Evolutionary conservation across 2,329 filamentous ascomycete species (phyloP).

Genomic region (Phialemonium atrogriseum): DNA sequence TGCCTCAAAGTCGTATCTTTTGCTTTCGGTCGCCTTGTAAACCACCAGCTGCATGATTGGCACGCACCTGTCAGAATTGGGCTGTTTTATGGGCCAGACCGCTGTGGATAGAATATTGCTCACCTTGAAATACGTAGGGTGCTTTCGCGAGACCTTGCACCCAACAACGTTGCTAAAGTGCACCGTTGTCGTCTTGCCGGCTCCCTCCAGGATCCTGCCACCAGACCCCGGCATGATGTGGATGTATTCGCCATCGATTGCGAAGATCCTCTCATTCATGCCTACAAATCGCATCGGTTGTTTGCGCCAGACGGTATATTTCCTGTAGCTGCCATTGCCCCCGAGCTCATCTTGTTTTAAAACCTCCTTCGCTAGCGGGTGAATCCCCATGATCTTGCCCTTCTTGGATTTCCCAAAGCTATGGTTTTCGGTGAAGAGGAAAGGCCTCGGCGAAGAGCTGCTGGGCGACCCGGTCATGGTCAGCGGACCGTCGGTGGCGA

Average conservation of each 20-base stretch:
- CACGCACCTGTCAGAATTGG: neutral
- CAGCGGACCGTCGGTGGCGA: slow-evolving; percentile 64
- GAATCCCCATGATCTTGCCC: slow-evolving; percentile 43
- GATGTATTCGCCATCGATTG: slow-evolving; percentile 79
- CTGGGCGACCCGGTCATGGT: slow-evolving; percentile 62
- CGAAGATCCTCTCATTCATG: slow-evolving; percentile 65
- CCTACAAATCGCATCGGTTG: slow-evolving; percentile 75
- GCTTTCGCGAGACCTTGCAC: slow-evolving; percentile 71
- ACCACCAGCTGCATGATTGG: slow-evolving; percentile 48
- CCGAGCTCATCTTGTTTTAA: slow-evolving; percentile 51
- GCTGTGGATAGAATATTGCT: slow-evolving; percentile 15
- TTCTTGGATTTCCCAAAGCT: slow-evolving; percentile 47
- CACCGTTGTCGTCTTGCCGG: slow-evolving; percentile 68
- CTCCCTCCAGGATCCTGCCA: slow-evolving; percentile 56
- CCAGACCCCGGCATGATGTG: slow-evolving; percentile 69
- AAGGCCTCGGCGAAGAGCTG: slow-evolving; percentile 60
- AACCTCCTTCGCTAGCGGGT: slow-evolving; percentile 59
- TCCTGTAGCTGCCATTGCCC: slow-evolving; percentile 55
- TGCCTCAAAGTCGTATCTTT: slow-evolving; percentile 82
- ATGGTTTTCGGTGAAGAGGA: slow-evolving; percentile 39
- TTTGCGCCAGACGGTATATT: slow-evolving; percentile 73
- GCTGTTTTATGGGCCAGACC: neutral
- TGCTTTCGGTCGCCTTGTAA: slow-evolving; percentile 67
- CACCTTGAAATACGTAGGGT: slow-evolving; percentile 74
- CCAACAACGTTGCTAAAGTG: slow-evolving; percentile 77